Base-by-base conservation (phyloP, 768 basidiomycete species). In the Harrya chromipes region DNA sequence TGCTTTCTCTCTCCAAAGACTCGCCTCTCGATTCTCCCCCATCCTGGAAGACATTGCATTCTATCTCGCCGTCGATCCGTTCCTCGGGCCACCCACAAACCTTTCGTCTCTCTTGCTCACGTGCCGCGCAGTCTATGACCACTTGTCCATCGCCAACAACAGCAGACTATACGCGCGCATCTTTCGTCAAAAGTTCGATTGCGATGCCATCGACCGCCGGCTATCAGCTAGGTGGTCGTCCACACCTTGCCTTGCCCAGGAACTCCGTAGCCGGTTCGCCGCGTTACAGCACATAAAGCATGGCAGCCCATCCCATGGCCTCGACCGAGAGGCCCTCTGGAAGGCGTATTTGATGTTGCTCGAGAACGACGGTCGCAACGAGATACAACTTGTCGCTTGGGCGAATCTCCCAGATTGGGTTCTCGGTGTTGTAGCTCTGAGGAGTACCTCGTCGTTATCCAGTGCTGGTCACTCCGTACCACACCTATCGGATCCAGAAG, bases 301-400 rank as follows among this genome's bases (percentile, higher is more conserved):
- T 34, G 54, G 64, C 6, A 41, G n/a, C 14, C 50, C 47, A 1
- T 58, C 53, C 40, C 23, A 41, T 21, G 47, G 17, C 26, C 40
- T 47, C 13, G 64, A 70, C 23, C 35, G 57, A 24, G 70, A 77
- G 43, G 79, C 80, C 54, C 64, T 82, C 14, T 83, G 82, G 82
- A 75, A 71, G 16, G 73, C 68, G 11, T 81, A 77, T 53, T 48
- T 81, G 31, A 80, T 83, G 78, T 54, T 81, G 40, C 61, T 75
- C 20, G 81, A 82, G 61, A 74, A 76, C 39, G 79, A 79, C 44
- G 75, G 74, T 19, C 61, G 63, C 50, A 81, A 81, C 50, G 66
- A 70, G 44, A 53, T 55, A 1, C 80, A 79, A 37, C 67, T 81
- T 17, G 40, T 67, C 19, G 49, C 59, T 19, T 79, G 75, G 73